Percentiles rank a stretch among this genome's conserved stretches.
phyloP scores from a whole-genome alignment of 2,329 filamentous ascomycete species.

The Fragosphaeria purpurea region DNA sequence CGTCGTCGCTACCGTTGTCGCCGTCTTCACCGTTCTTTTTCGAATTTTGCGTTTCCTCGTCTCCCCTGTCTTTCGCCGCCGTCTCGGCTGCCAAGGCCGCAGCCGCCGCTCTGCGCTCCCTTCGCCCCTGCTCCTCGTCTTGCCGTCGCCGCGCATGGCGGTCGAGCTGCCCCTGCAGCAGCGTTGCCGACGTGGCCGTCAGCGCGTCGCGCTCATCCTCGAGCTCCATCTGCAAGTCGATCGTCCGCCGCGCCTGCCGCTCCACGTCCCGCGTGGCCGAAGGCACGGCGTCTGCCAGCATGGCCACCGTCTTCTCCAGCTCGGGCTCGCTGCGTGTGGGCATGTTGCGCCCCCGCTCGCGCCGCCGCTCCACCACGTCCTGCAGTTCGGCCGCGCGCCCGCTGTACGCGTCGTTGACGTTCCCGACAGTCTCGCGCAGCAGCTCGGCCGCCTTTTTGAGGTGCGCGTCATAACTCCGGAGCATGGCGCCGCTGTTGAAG shows the following conservation, averaged over 20 bases:
- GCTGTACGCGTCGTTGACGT: constrained; percentile 36
- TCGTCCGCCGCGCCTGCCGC: constrained; percentile 33
- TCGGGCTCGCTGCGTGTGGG: constrained; percentile 14
- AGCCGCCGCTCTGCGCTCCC: neutral
- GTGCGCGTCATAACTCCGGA: constrained; percentile 34
- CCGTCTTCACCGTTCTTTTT: constrained; percentile 15
- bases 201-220: constrained; percentile 37
- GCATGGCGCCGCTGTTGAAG: constrained; percentile 29
- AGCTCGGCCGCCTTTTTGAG: constrained; percentile 33
- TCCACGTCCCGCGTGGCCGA: constrained; percentile 36
- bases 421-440: constrained; percentile 32
- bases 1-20: constrained; percentile 17
- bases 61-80: constrained; percentile 8
- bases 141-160: constrained; percentile 5
- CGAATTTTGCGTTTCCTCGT: constrained; percentile 11
- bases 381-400: constrained; percentile 26
- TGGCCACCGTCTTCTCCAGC: constrained; percentile 26
- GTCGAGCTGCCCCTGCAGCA: constrained; percentile 16
- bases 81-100: constrained; percentile 3
- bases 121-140: neutral
- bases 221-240: constrained; percentile 39
- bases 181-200: constrained; percentile 21
- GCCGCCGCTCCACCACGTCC: constrained; percentile 23
- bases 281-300: constrained; percentile 30
- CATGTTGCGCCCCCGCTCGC: constrained; percentile 17